Percentiles rank a stretch among this genome's conserved stretches.
Evolutionary conservation across 345 rosid species (phyloP).

Genomic region (Eucalyptus erythrocorys): DNA sequence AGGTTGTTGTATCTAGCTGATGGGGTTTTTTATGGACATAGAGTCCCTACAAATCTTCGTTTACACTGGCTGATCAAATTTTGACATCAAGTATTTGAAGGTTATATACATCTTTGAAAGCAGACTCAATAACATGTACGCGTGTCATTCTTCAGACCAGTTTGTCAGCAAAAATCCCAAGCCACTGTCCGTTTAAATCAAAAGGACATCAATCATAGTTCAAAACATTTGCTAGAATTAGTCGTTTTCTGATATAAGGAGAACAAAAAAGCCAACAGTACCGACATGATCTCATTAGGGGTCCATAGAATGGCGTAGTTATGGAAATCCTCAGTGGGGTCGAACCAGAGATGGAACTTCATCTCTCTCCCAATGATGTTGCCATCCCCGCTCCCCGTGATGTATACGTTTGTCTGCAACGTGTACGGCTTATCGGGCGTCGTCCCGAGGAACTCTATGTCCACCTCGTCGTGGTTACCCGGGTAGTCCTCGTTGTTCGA

Average conservation of each 20-base stretch:
- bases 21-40: not conserved
- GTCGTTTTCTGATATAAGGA: not conserved
- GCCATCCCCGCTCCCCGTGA: conserved; percentile 86
- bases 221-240: not conserved
- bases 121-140: not conserved
- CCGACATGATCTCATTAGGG: conserved; percentile 63
- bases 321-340: conserved; percentile 79
- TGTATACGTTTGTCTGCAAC: conserved; percentile 81
- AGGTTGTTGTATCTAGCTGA: not conserved
- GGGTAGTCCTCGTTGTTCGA: conserved; percentile 82
- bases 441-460: conserved; percentile 87
- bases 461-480: conserved; percentile 83
- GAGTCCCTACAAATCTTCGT: not conserved
- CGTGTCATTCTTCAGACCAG: not conserved
- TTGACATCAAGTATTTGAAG: not conserved
- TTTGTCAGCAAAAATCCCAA: not conserved
- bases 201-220: not conserved
- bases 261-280: not conserved
- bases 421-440: conserved; percentile 65
- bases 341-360: conserved; percentile 83
- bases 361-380: conserved; percentile 73
- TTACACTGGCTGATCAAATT: not conserved
- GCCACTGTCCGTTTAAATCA: not conserved
- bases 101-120: not conserved
- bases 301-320: conserved; percentile 71